Conservation (phyloP, 139 green algal species). For the Chlamydomonas incerta region DNA sequence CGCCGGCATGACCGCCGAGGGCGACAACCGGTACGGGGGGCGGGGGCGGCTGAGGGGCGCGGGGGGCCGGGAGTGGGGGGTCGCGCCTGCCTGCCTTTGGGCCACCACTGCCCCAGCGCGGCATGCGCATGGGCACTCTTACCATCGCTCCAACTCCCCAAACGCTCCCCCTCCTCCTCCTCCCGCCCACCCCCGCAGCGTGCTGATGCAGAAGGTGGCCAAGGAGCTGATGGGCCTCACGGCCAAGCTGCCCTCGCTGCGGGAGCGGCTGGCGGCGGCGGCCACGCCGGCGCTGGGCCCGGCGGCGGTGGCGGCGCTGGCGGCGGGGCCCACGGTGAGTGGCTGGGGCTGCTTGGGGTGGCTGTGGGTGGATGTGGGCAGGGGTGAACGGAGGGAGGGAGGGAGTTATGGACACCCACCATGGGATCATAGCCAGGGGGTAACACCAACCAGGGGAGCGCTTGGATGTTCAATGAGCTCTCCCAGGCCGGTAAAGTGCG, state of each 20-base stretch:
- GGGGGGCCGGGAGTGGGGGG: too few relatives aligned
- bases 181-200: conserved; percentile 34
- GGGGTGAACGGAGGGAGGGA: too few relatives aligned
- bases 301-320: neutral
- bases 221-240: conserved; percentile 78
- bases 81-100: too few relatives aligned
- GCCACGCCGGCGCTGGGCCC: conserved; percentile 25
- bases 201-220: conserved; percentile 77
- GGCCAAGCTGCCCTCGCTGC: conserved; percentile 1
- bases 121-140: too few relatives aligned
- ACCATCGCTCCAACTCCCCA: too few relatives aligned
- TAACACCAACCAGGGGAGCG: too few relatives aligned
- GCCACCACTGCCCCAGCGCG: neutral
- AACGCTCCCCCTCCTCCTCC: too few relatives aligned
- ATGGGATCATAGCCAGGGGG: too few relatives aligned
- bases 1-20: conserved; percentile 94
- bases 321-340: conserved; percentile 11
- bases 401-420: too few relatives aligned
- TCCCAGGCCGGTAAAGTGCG: too few relatives aligned
- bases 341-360: neutral
- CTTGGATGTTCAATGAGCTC: too few relatives aligned
- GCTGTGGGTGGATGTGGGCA: neutral
- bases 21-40: conserved; percentile 83
- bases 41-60: too few relatives aligned
- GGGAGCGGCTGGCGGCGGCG: conserved; percentile 49